Conservation (phyloP, 345 rosid species). For the Barbarea vulgaris region DNA sequence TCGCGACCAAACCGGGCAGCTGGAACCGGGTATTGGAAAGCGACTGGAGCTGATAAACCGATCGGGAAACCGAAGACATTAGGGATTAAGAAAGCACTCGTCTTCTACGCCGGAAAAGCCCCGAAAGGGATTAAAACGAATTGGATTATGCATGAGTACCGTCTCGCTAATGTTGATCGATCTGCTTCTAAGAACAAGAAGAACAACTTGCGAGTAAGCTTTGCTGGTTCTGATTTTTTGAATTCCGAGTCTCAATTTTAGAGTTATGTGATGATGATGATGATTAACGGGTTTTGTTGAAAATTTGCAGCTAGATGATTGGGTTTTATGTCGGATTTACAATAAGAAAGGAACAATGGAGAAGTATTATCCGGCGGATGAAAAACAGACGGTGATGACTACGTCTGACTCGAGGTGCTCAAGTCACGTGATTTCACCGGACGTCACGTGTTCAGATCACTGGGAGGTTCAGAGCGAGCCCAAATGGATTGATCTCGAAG, state of each 20-base stretch:
- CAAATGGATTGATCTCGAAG: slow-evolving; percentile 43
- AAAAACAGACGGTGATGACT: slow-evolving; percentile 29
- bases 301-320: slow-evolving; percentile 73
- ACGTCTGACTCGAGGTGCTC: slow-evolving; percentile 62
- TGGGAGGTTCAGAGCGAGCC: slow-evolving; percentile 66
- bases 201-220: slow-evolving; percentile 61
- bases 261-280: background rate
- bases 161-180: slow-evolving; percentile 81
- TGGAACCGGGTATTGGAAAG: slow-evolving; percentile 88
- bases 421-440: slow-evolving; percentile 68
- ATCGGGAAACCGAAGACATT: slow-evolving; percentile 74
- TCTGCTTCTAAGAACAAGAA: slow-evolving; percentile 55
- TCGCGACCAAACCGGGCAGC: slow-evolving; percentile 89
- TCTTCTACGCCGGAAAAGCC: slow-evolving; percentile 88
- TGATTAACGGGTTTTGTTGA: background rate
- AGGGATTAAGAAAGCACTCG: slow-evolving; percentile 87
- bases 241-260: background rate
- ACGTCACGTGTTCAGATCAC: slow-evolving; percentile 45
- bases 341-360: slow-evolving; percentile 83
- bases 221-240: background rate
- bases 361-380: slow-evolving; percentile 42
- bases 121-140: slow-evolving; percentile 82
- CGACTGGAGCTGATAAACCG: slow-evolving; percentile 94
- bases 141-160: slow-evolving; percentile 98
- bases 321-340: slow-evolving; percentile 83